Percentiles rank a stretch among this genome's conserved stretches.
Conservation (phyloP, 2,329 filamentous ascomycete genomes). For the Alternaria ethzedia region DNA sequence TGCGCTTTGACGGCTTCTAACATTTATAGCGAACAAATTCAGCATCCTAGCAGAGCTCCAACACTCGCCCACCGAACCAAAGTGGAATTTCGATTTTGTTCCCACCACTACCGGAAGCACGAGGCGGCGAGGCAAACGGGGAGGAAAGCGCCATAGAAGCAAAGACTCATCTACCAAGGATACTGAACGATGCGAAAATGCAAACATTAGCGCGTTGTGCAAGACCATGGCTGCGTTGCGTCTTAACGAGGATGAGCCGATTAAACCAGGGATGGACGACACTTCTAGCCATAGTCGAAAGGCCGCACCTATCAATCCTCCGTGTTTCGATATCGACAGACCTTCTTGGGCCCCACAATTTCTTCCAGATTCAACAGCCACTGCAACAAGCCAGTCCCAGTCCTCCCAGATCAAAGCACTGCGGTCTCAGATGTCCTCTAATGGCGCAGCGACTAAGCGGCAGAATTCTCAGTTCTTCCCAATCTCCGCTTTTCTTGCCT, state of each 20-base stretch:
- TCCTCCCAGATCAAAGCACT: neutral
- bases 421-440: neutral
- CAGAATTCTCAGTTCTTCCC: neutral
- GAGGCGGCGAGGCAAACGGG: conserved; percentile 28
- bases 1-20: neutral
- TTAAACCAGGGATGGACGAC: neutral
- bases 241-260: conserved; percentile 8
- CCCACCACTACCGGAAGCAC: conserved; percentile 6
- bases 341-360: conserved; percentile 35
- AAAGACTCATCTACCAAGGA: conserved; percentile 8
- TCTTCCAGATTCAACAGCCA: conserved; percentile 11
- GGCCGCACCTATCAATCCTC: neutral
- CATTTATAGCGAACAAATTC: conserved; percentile 36
- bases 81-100: conserved; percentile 27
- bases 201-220: conserved; percentile 13
- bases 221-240: conserved; percentile 11
- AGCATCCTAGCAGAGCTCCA: conserved; percentile 32
- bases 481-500: neutral
- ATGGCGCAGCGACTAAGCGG: neutral
- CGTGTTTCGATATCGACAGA: conserved; percentile 13
- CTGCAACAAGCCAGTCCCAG: neutral
- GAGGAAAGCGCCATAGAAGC: conserved; percentile 20
- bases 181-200: neutral
- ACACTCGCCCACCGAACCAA: conserved; percentile 23
- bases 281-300: neutral